Evolutionary conservation across 257 asterid species (phyloP), one percentile per base, ranked within the genome.

Genomic region (Plantago major): DNA sequence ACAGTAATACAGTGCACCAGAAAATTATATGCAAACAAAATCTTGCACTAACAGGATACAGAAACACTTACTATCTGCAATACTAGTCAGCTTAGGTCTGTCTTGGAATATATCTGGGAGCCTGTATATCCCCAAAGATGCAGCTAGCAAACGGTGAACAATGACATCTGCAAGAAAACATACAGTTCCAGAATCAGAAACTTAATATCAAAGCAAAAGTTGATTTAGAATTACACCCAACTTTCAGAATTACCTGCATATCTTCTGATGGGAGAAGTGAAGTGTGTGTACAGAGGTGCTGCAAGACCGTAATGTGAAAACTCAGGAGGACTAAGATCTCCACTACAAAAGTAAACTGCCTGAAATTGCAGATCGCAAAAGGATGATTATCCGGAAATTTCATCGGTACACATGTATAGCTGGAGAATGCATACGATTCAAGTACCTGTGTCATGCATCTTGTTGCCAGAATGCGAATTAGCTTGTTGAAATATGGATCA

Each of bases 361-460:
- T 92, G 86, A 63, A 71, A 55, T 70, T 66, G 69, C 55, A 51
- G 18, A 60, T 17, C 26, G 48, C 15, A 49, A 48, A 49, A 50
- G 54, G 17, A 30, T 58, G 40, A 63, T 48, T 28, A 64, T 42
- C 46, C 46, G 33, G 75, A 68, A 71, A 28, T 46, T 57, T 61
- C 60, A 10, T 5, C 49, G 56, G 62, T 58, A 64, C 55, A 60
- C 58, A 17, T 30, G 11, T 60, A 45, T 42, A 63, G 51, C 28
- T 43, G 18, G 55, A 40, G 55, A 67, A 48, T 17, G 42, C 26
- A 59, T 37, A 62, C 16, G 17, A 43, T 44, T 45, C 37, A 64
- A 64, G 71, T 78, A 92, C 99, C 99, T 93, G 99, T 33, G 97
- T 73, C 99, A 93, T 93, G 95, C 99, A 93, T 74, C 99, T 89